Conservation (phyloP, 768 basidiomycete genomes). For the Mycena epipterygia region DNA sequence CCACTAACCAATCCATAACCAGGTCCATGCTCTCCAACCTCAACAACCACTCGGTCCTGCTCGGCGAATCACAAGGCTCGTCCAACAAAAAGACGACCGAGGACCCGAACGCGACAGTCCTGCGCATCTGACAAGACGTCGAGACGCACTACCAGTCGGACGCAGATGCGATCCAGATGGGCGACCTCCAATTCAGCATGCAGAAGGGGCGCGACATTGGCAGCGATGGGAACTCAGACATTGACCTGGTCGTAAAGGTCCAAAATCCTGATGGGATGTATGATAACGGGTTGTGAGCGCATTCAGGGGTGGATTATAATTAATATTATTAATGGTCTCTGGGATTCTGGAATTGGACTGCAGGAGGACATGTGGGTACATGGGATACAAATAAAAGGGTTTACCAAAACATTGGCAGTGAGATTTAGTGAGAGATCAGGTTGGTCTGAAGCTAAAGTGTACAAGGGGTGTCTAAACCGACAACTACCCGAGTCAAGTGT, state of each 20-base stretch:
- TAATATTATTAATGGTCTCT: no score
- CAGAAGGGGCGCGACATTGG: neutral
- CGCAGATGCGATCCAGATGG: slow-evolving; percentile 16
- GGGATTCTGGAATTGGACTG: no score
- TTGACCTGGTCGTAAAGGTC: neutral
- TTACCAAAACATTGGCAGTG: no score
- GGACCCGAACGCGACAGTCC: neutral
- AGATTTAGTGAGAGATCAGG: no score
- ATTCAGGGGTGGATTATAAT: no score
- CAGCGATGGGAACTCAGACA: neutral
- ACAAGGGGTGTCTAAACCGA: no score
- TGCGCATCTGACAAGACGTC: slow-evolving; percentile 21
- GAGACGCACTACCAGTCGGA: slow-evolving; percentile 25
- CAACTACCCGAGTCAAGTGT: no score
- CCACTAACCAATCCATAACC: neutral
- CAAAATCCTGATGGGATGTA: neutral
- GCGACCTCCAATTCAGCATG: neutral
- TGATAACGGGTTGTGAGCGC: neutral
- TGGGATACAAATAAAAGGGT: no score
- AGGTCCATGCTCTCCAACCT: slow-evolving; percentile 21
- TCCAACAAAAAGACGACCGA: neutral
- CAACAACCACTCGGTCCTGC: neutral
- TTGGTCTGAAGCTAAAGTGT: no score
- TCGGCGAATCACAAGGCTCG: slow-evolving; percentile 3
- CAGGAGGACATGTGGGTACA: no score